phyloP scores from a whole-genome alignment of 768 basidiomycete genomes.

The Rhodotorula toruloides region DNA sequence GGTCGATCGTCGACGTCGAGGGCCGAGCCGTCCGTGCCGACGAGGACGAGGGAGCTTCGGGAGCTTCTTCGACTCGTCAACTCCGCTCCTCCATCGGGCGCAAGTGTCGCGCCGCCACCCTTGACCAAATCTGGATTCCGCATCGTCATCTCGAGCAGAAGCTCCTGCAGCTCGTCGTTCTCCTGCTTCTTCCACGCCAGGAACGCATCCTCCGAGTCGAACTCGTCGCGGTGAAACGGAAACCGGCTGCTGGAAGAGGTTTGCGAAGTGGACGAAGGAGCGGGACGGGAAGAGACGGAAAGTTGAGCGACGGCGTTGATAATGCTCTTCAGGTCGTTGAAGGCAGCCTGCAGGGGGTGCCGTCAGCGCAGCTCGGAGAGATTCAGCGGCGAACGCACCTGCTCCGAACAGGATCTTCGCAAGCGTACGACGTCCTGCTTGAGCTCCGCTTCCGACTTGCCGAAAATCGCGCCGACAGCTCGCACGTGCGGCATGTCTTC shows the following conservation, averaged over 20 bases:
- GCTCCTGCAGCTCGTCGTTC: constrained; percentile 74
- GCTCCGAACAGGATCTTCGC: constrained; percentile 64
- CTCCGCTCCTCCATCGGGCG: background rate
- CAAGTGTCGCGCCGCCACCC: constrained; percentile 53
- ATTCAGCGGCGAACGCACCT: constrained; percentile 45
- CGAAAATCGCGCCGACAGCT: constrained; percentile 67
- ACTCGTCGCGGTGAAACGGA: constrained; percentile 81
- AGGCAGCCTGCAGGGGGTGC: constrained; percentile 25
- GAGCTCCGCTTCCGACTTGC: constrained; percentile 61
- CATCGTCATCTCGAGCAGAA: constrained; percentile 80
- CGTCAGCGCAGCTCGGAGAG: no score
- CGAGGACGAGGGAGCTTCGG: constrained; percentile 22
- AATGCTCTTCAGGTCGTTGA: constrained; percentile 59
- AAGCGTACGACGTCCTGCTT: constrained; percentile 70
- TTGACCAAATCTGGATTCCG: constrained; percentile 81
- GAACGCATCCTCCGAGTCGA: constrained; percentile 75
- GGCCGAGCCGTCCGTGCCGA: constrained; percentile 18
- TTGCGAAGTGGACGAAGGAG: background rate
- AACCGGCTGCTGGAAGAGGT: constrained; percentile 52
- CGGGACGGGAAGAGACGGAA: background rate
- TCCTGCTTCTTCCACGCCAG: constrained; percentile 75
- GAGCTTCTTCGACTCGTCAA: constrained; percentile 1
- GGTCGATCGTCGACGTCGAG: constrained; percentile 1
- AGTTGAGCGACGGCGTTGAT: constrained; percentile 86
- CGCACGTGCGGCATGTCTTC: constrained; percentile 71